Evolutionary conservation across 805 yeast species (phyloP).

Genomic region (Candida nitratophila): DNA sequence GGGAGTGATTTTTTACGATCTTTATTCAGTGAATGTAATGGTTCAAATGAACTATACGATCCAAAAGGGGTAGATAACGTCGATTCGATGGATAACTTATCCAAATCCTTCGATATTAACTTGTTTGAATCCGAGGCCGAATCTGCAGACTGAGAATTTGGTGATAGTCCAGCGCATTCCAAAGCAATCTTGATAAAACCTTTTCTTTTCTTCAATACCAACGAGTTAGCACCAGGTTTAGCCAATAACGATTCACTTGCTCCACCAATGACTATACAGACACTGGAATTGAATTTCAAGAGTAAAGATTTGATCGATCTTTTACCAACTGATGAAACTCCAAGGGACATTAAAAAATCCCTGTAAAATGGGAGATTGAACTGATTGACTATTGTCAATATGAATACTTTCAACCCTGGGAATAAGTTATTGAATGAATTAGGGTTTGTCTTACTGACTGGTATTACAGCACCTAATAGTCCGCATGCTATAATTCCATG

Average conservation of each 20-base stretch:
- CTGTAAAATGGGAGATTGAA: slow-evolving; percentile 80
- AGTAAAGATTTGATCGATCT: slow-evolving; percentile 55
- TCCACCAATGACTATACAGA: slow-evolving; percentile 92
- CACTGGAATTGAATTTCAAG: slow-evolving; percentile 59
- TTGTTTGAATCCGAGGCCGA: neutral
- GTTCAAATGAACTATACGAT: neutral
- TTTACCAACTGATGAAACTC: slow-evolving; percentile 79
- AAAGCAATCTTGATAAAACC: slow-evolving; percentile 89
- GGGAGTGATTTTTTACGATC: neutral
- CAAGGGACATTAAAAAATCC: slow-evolving; percentile 76
- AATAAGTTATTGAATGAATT: slow-evolving; percentile 51
- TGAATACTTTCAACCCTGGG: slow-evolving; percentile 74
- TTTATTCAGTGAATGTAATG: neutral
- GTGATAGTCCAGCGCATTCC: slow-evolving; percentile 23
- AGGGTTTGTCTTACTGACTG: slow-evolving; percentile 53
- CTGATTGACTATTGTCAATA: slow-evolving; percentile 77
- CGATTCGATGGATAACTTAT: neutral
- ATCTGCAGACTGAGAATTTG: neutral
- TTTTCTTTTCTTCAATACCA: slow-evolving; percentile 70
- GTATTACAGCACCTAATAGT: slow-evolving; percentile 75
- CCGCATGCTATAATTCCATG: slow-evolving; percentile 95
- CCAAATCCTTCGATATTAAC: neutral
- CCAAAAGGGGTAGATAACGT: neutral
- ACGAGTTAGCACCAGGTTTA: slow-evolving; percentile 52
- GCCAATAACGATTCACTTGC: slow-evolving; percentile 83